Conservation (phyloP, 768 basidiomycete genomes). For the Tubosaeta sp. region DNA sequence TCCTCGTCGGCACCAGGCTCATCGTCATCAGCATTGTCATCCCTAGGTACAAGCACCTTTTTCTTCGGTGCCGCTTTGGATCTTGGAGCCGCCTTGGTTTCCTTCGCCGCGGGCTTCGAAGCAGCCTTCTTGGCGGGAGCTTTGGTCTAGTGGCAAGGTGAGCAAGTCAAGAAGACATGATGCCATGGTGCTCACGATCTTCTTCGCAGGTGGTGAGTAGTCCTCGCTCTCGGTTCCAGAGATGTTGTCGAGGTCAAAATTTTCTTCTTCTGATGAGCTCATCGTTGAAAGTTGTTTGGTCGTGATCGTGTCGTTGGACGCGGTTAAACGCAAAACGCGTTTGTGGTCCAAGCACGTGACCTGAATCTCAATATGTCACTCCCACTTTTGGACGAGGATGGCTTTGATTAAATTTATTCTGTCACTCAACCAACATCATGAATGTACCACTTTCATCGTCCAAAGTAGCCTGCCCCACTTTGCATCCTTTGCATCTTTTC, state of each 20-base stretch:
- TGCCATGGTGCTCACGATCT: slow-evolving; percentile 30
- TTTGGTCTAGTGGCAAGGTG: slow-evolving; percentile 26
- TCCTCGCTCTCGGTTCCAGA: slow-evolving; percentile 65
- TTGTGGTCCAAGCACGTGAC: slow-evolving; percentile 14
- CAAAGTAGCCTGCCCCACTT: too few species aligned
- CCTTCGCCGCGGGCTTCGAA: slow-evolving; percentile 39
- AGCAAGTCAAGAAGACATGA: slow-evolving; percentile 2
- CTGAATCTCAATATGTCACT: too few species aligned
- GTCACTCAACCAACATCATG: too few species aligned
- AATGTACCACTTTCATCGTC: too few species aligned
- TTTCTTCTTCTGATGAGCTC: slow-evolving; percentile 74
- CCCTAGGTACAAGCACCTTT: slow-evolving; percentile 63
- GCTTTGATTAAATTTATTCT: too few species aligned
- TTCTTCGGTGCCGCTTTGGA: slow-evolving; percentile 60
- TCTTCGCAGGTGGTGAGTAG: slow-evolving; percentile 59
- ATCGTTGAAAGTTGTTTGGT: slow-evolving; percentile 34
- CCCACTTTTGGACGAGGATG: too few species aligned
- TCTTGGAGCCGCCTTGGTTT: slow-evolving; percentile 44
- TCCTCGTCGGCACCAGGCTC: slow-evolving; percentile 38
- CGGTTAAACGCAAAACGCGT: slow-evolving; percentile 9
- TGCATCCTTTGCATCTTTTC: too few species aligned
- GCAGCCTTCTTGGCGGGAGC: slow-evolving; percentile 39
- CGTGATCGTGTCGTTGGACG: not conserved
- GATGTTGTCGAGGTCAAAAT: slow-evolving; percentile 54
- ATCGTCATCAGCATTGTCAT: slow-evolving; percentile 55